phyloP scores from a whole-genome alignment of 148 eudicot species.

The Mesembryanthemum crystallinum region DNA sequence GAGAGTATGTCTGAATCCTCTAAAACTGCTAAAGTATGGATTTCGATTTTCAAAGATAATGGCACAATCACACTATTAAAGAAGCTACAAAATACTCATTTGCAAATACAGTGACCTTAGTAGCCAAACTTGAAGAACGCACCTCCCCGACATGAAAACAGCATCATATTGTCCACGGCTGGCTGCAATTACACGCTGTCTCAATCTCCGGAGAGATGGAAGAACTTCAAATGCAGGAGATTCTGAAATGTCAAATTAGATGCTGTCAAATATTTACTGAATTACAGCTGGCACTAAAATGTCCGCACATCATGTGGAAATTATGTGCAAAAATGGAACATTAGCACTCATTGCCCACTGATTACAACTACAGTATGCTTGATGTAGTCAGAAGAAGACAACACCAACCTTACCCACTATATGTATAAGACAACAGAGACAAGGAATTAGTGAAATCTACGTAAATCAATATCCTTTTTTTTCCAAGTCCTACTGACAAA shows the following conservation, averaged over 20 bases:
- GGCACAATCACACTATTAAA: background rate
- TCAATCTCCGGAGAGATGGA: conserved; percentile 81
- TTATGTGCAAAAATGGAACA: background rate
- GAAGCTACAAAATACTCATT: background rate
- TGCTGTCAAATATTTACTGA: conserved; percentile 6
- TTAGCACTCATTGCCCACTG: background rate
- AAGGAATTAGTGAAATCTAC: background rate
- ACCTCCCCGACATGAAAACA: conserved; percentile 99
- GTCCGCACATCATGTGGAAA: background rate
- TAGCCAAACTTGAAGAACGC: background rate
- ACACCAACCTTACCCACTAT: background rate
- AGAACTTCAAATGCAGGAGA: conserved; percentile 95
- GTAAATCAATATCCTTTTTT: background rate
- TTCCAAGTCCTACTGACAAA: background rate
- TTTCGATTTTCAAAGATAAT: background rate
- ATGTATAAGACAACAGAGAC: background rate
- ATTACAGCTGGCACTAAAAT: background rate
- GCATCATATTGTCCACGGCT: conserved; percentile 95
- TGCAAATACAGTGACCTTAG: background rate
- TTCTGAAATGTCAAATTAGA: conserved; percentile 43
- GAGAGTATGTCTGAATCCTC: background rate
- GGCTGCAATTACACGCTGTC: conserved; percentile 74
- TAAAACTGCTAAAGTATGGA: background rate
- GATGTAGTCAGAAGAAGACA: conserved; percentile 9
- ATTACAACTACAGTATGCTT: background rate